A percentile compares a stretch with the other conserved stretches of the same genome.
Conservation (phyloP, 2,329 filamentous ascomycete species). For the Aureobasidium sp. region DNA sequence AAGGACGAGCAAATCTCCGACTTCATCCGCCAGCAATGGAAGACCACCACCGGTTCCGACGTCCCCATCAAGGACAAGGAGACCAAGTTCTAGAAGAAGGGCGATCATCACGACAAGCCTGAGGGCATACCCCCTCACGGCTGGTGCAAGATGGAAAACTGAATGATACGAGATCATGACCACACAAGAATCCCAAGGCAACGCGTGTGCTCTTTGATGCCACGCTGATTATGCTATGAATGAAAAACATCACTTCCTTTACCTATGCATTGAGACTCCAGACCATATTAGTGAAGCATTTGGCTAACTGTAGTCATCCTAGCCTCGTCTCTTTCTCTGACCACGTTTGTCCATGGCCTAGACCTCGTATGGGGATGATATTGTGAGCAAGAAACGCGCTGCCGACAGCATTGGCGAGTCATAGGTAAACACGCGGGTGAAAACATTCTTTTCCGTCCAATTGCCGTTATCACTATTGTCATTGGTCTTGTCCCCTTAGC, state of each 20-base stretch:
- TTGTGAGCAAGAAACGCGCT: too few relatives aligned
- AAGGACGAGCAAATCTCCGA: constrained; percentile 73
- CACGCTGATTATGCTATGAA: not conserved
- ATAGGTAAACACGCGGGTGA: too few relatives aligned
- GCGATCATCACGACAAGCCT: not conserved
- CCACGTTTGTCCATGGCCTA: too few relatives aligned
- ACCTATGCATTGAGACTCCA: not conserved
- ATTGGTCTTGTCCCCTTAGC: too few relatives aligned
- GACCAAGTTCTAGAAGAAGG: constrained; percentile 19
- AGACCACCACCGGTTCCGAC: constrained; percentile 57
- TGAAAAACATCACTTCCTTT: not conserved
- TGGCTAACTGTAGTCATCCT: not conserved
- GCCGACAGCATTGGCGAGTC: too few relatives aligned
- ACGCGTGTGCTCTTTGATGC: not conserved
- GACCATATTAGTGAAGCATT: too few relatives aligned
- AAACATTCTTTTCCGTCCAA: too few relatives aligned
- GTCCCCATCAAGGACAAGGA: constrained; percentile 63
- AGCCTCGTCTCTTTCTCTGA: not conserved
- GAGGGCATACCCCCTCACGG: not conserved
- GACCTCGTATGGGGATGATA: too few relatives aligned
- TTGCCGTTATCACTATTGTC: too few relatives aligned
- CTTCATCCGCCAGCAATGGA: constrained; percentile 61
- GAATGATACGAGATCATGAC: constrained; percentile 2
- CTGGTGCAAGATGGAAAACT: not conserved
- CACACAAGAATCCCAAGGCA: not conserved